A percentile compares a stretch with the other conserved stretches of the same genome.
Conservation (phyloP, 106 monocot species). For the Dendrobium officinale region DNA sequence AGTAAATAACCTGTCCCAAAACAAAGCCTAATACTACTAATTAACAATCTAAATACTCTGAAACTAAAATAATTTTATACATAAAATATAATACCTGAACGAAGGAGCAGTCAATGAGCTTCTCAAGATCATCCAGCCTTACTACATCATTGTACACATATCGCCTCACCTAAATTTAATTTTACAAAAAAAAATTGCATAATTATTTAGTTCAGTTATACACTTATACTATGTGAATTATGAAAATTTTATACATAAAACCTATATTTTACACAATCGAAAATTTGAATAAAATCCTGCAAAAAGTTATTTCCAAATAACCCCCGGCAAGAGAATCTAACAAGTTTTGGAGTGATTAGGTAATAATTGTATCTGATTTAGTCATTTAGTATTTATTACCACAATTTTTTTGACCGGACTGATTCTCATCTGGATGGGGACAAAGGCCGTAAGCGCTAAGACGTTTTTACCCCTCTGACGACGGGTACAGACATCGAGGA, state of each 20-base stretch:
- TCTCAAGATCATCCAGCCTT: constrained; percentile 79
- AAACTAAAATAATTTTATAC: not conserved
- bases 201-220: no score
- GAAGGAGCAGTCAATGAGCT: constrained; percentile 81
- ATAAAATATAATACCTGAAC: constrained; percentile 52
- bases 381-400: constrained; percentile 9
- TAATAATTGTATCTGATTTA: constrained; percentile 5
- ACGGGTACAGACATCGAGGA: not conserved
- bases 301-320: not conserved
- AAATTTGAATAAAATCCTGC: not conserved
- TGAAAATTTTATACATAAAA: not conserved
- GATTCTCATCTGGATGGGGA: constrained; percentile 1
- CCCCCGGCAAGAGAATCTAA: constrained; percentile 1
- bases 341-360: constrained; percentile 11
- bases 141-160: constrained; percentile 92
- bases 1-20: no score
- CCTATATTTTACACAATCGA: no score
- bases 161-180: constrained; percentile 43
- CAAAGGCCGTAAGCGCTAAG: not conserved
- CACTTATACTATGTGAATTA: not conserved
- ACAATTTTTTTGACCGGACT: constrained; percentile 9
- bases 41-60: not conserved
- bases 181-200: not conserved
- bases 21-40: not conserved
- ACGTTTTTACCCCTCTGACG: constrained; percentile 28